phyloP scores from a whole-genome alignment of 371 early-diverging fungal genomes.

The Rhizomucor pusillus region DNA sequence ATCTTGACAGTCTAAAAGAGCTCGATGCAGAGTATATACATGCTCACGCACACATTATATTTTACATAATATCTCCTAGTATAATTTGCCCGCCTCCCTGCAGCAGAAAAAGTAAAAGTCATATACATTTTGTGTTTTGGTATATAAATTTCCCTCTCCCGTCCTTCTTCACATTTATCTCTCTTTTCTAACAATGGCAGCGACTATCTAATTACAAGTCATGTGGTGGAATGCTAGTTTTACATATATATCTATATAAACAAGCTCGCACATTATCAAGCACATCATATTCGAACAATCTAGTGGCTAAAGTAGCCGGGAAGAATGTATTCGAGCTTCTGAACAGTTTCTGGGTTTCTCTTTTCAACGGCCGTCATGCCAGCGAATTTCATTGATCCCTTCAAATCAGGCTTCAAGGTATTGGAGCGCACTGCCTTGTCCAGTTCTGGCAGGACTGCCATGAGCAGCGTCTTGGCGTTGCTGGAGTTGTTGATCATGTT shows the following conservation, averaged over 20 bases:
- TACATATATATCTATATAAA: slow-evolving; percentile 4
- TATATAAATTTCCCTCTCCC: too few relatives aligned
- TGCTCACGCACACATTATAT: background rate
- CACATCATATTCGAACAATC: too few relatives aligned
- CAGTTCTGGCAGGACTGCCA: slow-evolving; percentile 76
- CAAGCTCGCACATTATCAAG: too few relatives aligned
- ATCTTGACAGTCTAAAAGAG: too few relatives aligned
- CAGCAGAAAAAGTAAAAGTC: background rate
- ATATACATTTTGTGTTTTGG: too few relatives aligned
- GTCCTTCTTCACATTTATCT: too few relatives aligned
- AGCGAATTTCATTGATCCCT: slow-evolving; percentile 75
- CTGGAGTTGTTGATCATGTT: slow-evolving; percentile 84
- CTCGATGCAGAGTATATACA: too few relatives aligned
- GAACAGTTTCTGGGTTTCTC: slow-evolving; percentile 67
- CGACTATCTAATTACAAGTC: too few relatives aligned
- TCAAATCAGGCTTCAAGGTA: slow-evolving; percentile 45
- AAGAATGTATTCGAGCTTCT: slow-evolving; percentile 78
- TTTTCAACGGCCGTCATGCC: slow-evolving; percentile 74
- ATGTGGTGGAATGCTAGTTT: too few relatives aligned
- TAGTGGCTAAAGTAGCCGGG: slow-evolving; percentile 65
- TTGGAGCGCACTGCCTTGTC: slow-evolving; percentile 58
- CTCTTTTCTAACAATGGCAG: too few relatives aligned
- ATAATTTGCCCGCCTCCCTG: background rate
- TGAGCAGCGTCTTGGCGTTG: slow-evolving; percentile 81
- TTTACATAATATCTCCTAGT: background rate